phyloP scores from a whole-genome alignment of 2,329 filamentous ascomycete species.

The Penicillium sp. region DNA sequence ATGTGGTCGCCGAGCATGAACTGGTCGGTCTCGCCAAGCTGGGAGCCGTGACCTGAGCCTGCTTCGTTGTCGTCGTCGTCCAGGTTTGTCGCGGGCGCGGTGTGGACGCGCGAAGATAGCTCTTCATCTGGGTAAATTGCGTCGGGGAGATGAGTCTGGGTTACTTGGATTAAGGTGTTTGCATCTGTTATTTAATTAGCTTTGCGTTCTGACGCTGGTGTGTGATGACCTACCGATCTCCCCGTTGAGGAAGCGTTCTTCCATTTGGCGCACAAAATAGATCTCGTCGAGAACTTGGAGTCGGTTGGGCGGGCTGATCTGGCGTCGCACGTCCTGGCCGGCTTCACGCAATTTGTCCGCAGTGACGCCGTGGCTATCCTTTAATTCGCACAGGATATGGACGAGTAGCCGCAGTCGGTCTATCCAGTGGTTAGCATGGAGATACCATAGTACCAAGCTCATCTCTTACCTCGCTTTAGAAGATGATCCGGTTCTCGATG shows the following conservation, averaged over 20 bases:
- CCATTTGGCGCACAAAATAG: conserved; percentile 32
- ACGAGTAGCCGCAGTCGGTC: conserved; percentile 30
- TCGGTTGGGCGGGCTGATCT: conserved; percentile 27
- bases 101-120: conserved; percentile 3
- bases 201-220: neutral
- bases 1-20: conserved; percentile 2
- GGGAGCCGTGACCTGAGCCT: neutral
- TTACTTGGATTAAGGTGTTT: conserved; percentile 18
- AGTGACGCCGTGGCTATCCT: conserved; percentile 30
- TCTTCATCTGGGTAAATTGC: conserved; percentile 13
- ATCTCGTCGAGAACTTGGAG: conserved; percentile 33
- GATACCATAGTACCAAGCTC: neutral
- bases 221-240: conserved; percentile 24
- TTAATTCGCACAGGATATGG: conserved; percentile 34
- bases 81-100: conserved; percentile 1
- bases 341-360: conserved; percentile 33
- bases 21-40: conserved; percentile 7
- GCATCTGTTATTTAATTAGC: conserved; percentile 12
- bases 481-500: conserved; percentile 35
- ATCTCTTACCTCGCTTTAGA: conserved; percentile 26
- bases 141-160: conserved; percentile 19
- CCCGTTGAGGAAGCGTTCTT: conserved; percentile 29
- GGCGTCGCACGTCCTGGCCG: conserved; percentile 31
- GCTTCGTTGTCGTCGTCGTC: conserved; percentile 5
- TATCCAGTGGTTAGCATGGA: conserved; percentile 8